Percentiles rank a stretch among this genome's conserved stretches.
phyloP scores from a whole-genome alignment of 305 asterid species.

The Rubia peregrina region DNA sequence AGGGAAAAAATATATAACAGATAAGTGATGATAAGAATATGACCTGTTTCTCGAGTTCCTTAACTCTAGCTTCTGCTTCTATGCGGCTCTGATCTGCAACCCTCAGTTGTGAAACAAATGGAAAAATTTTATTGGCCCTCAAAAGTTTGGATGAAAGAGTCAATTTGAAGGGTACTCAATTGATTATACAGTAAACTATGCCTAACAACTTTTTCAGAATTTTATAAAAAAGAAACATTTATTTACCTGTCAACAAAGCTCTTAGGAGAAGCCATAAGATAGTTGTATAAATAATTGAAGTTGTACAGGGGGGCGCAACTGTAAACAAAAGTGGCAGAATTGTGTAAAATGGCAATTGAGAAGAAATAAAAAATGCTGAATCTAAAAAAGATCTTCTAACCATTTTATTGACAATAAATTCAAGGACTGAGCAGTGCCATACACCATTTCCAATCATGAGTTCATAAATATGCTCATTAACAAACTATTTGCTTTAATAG shows the following conservation, averaged over 20 bases:
- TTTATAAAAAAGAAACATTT: neutral
- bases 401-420: neutral
- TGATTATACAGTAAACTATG: constrained; percentile 3
- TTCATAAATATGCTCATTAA: no score
- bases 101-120: constrained; percentile 51
- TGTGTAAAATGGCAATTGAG: neutral
- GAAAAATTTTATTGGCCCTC: neutral
- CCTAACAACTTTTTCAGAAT: constrained; percentile 1
- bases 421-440: neutral
- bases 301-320: constrained; percentile 94
- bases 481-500: no score
- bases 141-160: neutral
- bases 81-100: constrained; percentile 63
- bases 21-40: constrained; percentile 14
- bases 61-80: constrained; percentile 87
- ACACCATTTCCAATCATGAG: neutral
- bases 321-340: constrained; percentile 25
- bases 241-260: constrained; percentile 96
- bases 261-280: constrained; percentile 73
- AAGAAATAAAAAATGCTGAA: neutral
- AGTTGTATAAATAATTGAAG: constrained; percentile 78
- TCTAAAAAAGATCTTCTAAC: neutral
- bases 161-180: neutral
- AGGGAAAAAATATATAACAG: constrained; percentile 3
- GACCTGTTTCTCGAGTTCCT: constrained; percentile 98